These are phyloP conservation scores for Myxozyma nipponensis DNA, from an alignment of 805 yeast species.

Conservation along the genomic window DNA sequence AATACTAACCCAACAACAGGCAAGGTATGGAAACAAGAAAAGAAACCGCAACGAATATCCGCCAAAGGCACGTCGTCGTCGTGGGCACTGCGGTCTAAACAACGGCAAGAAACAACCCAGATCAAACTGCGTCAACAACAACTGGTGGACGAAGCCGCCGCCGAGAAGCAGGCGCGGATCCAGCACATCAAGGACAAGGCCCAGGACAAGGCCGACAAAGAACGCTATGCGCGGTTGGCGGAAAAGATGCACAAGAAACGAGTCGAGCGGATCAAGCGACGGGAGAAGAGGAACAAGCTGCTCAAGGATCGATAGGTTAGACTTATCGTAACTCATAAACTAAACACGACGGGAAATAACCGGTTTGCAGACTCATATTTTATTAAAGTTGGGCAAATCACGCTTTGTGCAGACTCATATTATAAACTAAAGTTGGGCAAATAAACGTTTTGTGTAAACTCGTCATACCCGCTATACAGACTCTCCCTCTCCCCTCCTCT, in stretches of 20 bases:
- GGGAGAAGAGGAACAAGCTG: constrained; percentile 92
- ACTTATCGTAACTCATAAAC: too few relatives aligned
- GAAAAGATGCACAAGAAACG: constrained; percentile 81
- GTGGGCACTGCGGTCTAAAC: constrained; percentile 63
- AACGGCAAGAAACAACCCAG: constrained; percentile 61
- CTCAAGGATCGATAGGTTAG: constrained; percentile 79
- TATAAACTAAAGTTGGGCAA: neutral
- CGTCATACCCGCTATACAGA: too few relatives aligned
- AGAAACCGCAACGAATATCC: constrained; percentile 35
- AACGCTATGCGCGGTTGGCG: constrained; percentile 78
- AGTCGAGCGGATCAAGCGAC: constrained; percentile 82
- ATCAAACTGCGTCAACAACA: constrained; percentile 65
- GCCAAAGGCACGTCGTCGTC: constrained; percentile 51
- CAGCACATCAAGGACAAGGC: constrained; percentile 52
- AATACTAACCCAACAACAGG: constrained; percentile 30
- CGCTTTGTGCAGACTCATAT: neutral
- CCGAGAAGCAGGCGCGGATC: constrained; percentile 51
- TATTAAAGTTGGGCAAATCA: neutral
- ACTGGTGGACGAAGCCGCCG: constrained; percentile 72
- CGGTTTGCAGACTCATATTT: too few relatives aligned
- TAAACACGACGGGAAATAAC: neutral
- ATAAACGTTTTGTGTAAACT: too few relatives aligned
- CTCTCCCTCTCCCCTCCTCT: too few relatives aligned
- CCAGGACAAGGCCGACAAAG: constrained; percentile 76
- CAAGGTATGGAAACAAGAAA: constrained; percentile 39